phyloP scores from a whole-genome alignment of 2,329 filamentous ascomycete genomes.

The Sporothrix dimorphospora region DNA sequence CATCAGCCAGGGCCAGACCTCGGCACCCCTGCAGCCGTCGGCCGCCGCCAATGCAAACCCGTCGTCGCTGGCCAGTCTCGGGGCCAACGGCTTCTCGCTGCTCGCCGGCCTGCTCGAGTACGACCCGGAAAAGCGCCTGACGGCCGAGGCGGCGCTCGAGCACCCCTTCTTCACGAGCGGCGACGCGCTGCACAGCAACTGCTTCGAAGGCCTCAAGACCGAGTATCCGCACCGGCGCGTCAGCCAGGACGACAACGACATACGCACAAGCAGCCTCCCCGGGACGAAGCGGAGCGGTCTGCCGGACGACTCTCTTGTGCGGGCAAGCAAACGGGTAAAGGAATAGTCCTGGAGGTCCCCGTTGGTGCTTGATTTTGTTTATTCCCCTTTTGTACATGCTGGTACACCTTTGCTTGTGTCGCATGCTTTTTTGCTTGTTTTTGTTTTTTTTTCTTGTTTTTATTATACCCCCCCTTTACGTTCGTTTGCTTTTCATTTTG shows the following conservation, averaged over 20 bases:
- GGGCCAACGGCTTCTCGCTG: constrained; percentile 78
- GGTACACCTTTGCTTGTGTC: not conserved
- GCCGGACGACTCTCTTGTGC: constrained; percentile 74
- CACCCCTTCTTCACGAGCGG: constrained; percentile 85
- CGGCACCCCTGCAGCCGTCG: constrained; percentile 50
- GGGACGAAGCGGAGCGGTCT: constrained; percentile 88
- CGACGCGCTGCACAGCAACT: constrained; percentile 75
- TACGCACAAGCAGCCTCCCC: constrained; percentile 83
- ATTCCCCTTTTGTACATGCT: not conserved
- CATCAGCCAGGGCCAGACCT: constrained; percentile 58
- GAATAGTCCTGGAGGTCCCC: constrained; percentile 42
- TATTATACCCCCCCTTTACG: constrained; percentile 9
- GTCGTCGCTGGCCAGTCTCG: constrained; percentile 60
- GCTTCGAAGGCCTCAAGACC: constrained; percentile 85
- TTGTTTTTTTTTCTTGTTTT: not conserved
- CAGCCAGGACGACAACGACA: constrained; percentile 94
- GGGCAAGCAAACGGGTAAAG: constrained; percentile 65
- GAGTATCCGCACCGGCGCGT: constrained; percentile 91
- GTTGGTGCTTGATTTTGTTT: constrained; percentile 13
- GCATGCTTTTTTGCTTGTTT: not conserved
- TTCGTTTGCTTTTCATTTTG: not conserved
- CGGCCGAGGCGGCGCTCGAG: constrained; percentile 83
- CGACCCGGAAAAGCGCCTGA: constrained; percentile 85
- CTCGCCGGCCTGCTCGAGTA: constrained; percentile 86
- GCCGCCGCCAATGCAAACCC: constrained; percentile 40